phyloP scores from a whole-genome alignment of 1,284 basidiomycete species.

The Peniophora sp. region DNA sequence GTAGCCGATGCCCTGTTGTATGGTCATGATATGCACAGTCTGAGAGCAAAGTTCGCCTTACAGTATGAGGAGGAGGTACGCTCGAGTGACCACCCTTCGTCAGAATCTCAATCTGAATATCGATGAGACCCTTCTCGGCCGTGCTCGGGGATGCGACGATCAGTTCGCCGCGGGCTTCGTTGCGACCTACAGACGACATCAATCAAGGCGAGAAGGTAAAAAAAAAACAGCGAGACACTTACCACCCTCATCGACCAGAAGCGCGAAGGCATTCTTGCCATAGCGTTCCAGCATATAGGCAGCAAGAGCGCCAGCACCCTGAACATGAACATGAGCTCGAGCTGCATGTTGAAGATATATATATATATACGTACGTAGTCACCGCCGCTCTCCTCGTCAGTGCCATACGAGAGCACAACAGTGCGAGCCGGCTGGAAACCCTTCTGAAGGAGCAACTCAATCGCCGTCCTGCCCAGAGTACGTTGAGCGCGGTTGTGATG shows the following conservation, averaged over 20 bases:
- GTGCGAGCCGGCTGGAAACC: conserved; percentile 50
- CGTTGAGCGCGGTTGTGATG: too few species aligned
- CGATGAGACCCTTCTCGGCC: conserved; percentile 64
- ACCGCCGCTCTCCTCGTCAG: conserved; percentile 70
- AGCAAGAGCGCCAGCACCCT: conserved; percentile 52
- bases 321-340: conserved; percentile 1
- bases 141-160: conserved; percentile 47
- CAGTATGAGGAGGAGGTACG: conserved; percentile 52
- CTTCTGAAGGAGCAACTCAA: conserved; percentile 49
- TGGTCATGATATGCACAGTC: neutral
- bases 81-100: conserved; percentile 66
- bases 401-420: conserved; percentile 63
- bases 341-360: neutral
- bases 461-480: conserved; percentile 24
- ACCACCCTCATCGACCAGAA: conserved; percentile 57
- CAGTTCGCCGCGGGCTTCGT: conserved; percentile 5
- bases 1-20: conserved; percentile 26
- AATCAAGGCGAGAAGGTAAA: neutral
- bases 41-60: conserved; percentile 14
- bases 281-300: conserved; percentile 43
- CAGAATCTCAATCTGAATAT: conserved; percentile 46
- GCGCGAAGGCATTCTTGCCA: conserved; percentile 50
- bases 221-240: conserved; percentile 13
- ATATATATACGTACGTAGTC: conserved; percentile 27
- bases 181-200: neutral